These are phyloP conservation scores for Bretschneidera sinensis DNA, from an alignment of 345 rosid genomes.

Conservation along the genomic window DNA sequence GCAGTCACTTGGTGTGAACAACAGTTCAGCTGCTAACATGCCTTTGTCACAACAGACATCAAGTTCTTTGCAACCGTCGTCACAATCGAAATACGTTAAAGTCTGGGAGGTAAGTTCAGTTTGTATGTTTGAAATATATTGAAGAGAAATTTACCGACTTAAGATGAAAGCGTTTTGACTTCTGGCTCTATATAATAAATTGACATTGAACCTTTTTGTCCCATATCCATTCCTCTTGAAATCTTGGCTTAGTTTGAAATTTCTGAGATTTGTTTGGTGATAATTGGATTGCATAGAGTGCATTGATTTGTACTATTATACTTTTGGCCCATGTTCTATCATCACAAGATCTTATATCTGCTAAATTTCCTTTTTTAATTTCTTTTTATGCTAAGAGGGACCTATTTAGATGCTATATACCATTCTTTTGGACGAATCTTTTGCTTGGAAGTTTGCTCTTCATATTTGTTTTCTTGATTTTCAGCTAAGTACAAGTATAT, in stretches of 20 bases:
- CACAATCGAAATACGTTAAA: slow-evolving; percentile 82
- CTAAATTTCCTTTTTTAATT: not conserved
- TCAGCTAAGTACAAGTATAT: not conserved
- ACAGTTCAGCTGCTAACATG: slow-evolving; percentile 60
- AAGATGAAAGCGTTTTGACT: not conserved
- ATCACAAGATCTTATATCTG: not conserved
- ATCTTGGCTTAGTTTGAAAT: not conserved
- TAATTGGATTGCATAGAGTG: not conserved
- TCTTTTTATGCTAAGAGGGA: too few relatives aligned
- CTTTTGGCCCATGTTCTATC: not conserved
- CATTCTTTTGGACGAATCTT: not conserved
- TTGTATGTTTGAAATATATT: not conserved
- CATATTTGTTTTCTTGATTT: not conserved
- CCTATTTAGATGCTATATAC: not conserved
- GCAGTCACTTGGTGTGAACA: slow-evolving; percentile 58
- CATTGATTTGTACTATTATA: not conserved
- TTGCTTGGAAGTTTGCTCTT: not conserved
- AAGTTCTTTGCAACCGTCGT: slow-evolving; percentile 54
- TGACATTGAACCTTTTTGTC: not conserved
- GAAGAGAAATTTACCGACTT: slow-evolving; percentile 8
- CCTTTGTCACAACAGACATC: slow-evolving; percentile 70
- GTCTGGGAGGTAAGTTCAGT: slow-evolving; percentile 89
- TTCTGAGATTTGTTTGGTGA: too few relatives aligned
- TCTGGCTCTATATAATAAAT: not conserved
- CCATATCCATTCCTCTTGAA: not conserved